Percentiles rank a stretch among this genome's conserved stretches.
Conservation (phyloP, 106 monocot genomes). For the Apostasia ramifera region DNA sequence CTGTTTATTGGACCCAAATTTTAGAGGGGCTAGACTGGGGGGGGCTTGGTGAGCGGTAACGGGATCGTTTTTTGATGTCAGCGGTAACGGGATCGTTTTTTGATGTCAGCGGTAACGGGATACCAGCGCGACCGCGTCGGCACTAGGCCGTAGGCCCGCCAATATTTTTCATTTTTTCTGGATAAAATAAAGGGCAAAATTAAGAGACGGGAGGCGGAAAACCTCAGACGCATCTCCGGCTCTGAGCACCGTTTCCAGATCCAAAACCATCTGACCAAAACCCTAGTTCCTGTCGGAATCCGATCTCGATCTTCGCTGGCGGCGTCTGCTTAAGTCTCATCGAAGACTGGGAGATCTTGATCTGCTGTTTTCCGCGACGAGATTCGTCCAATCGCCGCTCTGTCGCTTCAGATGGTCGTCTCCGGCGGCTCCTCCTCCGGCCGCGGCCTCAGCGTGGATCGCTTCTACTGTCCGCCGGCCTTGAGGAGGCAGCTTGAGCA, state of each 20-base stretch:
- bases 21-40: too few species aligned
- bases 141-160: too few species aligned
- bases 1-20: too few species aligned
- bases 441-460: constrained; percentile 40
- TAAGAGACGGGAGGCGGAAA: constrained; percentile 12
- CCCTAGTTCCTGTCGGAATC: constrained; percentile 13
- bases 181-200: not conserved
- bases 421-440: constrained; percentile 45
- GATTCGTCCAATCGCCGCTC: not conserved
- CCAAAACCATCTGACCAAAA: constrained; percentile 10
- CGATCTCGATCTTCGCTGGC: not conserved
- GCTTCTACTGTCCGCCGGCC: constrained; percentile 69
- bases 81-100: too few species aligned
- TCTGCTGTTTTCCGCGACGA: not conserved
- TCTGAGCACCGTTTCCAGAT: constrained; percentile 2
- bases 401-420: constrained; percentile 23
- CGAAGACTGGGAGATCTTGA: not conserved
- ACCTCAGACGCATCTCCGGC: constrained; percentile 6
- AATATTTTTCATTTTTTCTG: too few species aligned
- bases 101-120: too few species aligned
- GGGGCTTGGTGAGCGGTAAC: too few species aligned
- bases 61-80: too few species aligned
- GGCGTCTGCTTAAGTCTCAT: too few species aligned
- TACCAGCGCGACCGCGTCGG: too few species aligned
- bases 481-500: constrained; percentile 24